Conservation (phyloP, 2,329 filamentous ascomycete genomes). For the Diaporthe sp. region DNA sequence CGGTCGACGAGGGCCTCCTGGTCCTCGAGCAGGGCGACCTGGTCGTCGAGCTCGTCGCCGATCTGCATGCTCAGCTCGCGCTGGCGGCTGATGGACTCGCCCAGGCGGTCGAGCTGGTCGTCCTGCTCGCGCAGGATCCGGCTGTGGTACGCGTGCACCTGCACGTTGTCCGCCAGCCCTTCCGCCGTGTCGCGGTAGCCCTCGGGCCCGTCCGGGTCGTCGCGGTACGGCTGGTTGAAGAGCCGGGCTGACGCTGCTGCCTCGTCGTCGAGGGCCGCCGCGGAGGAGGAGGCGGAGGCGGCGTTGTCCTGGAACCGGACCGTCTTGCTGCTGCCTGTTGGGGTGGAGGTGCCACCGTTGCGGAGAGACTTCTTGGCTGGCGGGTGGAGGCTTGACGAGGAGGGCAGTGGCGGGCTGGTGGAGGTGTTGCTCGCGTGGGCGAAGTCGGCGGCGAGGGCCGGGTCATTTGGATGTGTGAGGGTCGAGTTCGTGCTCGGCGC, state of each 20-base stretch:
- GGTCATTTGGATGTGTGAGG: slow-evolving; percentile 74
- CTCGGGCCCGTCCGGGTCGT: slow-evolving; percentile 71
- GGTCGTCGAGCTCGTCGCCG: slow-evolving; percentile 92
- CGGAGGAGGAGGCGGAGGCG: slow-evolving; percentile 54
- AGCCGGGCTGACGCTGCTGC: slow-evolving; percentile 68
- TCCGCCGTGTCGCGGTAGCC: slow-evolving; percentile 73
- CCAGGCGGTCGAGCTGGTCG: slow-evolving; percentile 88
- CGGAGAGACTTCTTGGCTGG: slow-evolving; percentile 45
- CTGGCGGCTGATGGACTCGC: slow-evolving; percentile 89
- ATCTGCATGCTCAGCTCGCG: slow-evolving; percentile 95
- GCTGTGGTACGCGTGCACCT: slow-evolving; percentile 88
- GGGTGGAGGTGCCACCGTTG: slow-evolving; percentile 49
- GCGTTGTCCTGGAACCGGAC: slow-evolving; percentile 87
- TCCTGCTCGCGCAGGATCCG: slow-evolving; percentile 91
- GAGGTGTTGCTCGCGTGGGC: slow-evolving; percentile 65
- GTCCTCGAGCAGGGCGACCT: slow-evolving; percentile 90
- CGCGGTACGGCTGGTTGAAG: slow-evolving; percentile 73
- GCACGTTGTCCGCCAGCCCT: slow-evolving; percentile 77
- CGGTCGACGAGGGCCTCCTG: slow-evolving; percentile 86
- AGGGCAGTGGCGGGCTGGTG: slow-evolving; percentile 58
- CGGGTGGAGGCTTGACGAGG: slow-evolving; percentile 47
- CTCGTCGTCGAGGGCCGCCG: slow-evolving; percentile 62
- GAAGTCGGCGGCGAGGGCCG: slow-evolving; percentile 73
- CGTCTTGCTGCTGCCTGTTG: slow-evolving; percentile 73
- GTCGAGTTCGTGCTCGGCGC: slow-evolving; percentile 63